phyloP scores from a whole-genome alignment of 163 green algal genomes.

The Scenedesmus sp. region DNA sequence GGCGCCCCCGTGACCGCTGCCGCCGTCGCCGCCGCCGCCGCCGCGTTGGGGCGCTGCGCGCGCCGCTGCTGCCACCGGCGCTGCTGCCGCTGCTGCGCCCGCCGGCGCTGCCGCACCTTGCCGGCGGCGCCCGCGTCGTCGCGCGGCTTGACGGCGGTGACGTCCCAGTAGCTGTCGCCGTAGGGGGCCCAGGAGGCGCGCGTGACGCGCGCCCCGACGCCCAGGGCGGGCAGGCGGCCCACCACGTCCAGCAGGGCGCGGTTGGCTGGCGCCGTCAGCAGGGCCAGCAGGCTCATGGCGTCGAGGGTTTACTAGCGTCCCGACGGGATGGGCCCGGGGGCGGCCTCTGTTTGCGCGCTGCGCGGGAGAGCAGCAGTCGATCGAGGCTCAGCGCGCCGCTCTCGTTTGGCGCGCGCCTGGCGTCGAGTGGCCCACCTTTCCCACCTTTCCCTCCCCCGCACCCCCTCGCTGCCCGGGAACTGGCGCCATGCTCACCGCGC shows the following conservation, averaged over 20 bases:
- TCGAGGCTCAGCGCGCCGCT: too few species aligned
- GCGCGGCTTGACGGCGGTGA: conserved; percentile 26
- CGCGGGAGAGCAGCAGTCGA: not conserved
- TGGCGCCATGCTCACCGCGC: conserved; percentile 6
- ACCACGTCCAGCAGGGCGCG: conserved; percentile 28
- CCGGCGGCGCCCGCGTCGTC: not conserved
- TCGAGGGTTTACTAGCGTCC: too few species aligned
- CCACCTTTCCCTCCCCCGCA: not conserved
- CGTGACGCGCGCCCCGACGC: conserved; percentile 33
- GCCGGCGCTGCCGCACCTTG: not conserved
- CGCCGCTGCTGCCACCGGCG: too few species aligned
- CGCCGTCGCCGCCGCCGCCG: not conserved
- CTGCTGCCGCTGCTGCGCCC: conserved; percentile 1
- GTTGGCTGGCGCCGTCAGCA: conserved; percentile 25
- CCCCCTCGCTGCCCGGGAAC: too few species aligned
- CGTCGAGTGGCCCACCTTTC: too few species aligned
- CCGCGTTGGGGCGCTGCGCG: not conserved
- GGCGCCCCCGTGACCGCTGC: not conserved
- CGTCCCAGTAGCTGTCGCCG: conserved; percentile 32
- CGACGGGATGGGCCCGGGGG: too few species aligned
- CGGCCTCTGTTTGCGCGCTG: too few species aligned
- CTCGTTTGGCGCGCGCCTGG: too few species aligned
- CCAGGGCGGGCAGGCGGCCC: conserved; percentile 31
- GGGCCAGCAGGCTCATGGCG: conserved; percentile 46
- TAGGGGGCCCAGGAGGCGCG: conserved; percentile 28